Conservation (phyloP, 169 alveolate species). For the Perkinsus chesapeaki region DNA sequence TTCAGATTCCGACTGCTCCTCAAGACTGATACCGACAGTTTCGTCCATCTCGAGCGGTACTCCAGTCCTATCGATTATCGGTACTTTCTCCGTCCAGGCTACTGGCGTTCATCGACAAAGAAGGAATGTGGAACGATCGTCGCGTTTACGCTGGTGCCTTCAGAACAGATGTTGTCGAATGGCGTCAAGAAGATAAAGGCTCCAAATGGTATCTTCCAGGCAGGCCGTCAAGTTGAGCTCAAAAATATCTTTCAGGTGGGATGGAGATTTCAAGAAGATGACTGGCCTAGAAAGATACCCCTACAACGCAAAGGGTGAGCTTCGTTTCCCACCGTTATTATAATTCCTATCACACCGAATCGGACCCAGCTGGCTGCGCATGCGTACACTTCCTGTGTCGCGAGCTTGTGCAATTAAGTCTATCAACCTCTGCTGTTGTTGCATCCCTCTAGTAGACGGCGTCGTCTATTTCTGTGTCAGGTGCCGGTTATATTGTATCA, state of each 20-base stretch:
- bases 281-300: not conserved
- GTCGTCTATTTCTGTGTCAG: not conserved
- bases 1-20: not conserved
- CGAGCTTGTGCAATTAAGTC: too few species aligned
- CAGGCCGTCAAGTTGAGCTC: too few species aligned
- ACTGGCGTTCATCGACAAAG: not conserved
- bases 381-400: too few species aligned
- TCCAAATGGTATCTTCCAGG: not conserved
- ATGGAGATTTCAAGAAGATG: not conserved
- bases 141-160: not conserved
- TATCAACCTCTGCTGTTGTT: too few species aligned
- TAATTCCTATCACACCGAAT: not conserved
- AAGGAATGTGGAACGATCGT: not conserved
- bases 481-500: not conserved
- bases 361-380: too few species aligned
- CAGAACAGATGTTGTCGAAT: not conserved
- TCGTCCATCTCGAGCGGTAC: not conserved
- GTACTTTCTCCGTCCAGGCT: not conserved
- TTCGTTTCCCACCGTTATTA: not conserved
- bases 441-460: too few species aligned
- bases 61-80: not conserved
- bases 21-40: not conserved
- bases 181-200: not conserved
- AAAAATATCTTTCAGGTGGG: not conserved
- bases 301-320: not conserved